Percentiles rank a stretch among this genome's conserved stretches.
Conservation (phyloP, 129 eudicot genomes). For the Gnaphalium uliginosum region DNA sequence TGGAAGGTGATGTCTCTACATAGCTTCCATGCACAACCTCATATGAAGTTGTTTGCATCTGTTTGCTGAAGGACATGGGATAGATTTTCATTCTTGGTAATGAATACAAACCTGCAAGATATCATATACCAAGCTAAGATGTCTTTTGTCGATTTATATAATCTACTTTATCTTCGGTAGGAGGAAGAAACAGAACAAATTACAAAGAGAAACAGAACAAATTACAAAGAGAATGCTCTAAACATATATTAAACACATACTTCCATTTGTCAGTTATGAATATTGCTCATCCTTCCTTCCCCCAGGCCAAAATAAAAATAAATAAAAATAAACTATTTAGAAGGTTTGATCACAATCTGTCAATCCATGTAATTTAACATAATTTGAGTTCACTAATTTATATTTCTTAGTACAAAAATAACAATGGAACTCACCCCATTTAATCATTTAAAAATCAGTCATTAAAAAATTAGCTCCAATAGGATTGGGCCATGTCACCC, state of each 20-base stretch:
- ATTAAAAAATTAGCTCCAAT: no score
- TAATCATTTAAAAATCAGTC: neutral
- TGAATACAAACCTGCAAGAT: conserved; percentile 38
- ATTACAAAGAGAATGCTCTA: no score
- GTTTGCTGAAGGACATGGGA: conserved; percentile 55
- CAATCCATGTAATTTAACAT: no score
- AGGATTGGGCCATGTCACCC: no score
- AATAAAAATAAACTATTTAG: no score
- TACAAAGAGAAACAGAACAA: no score
- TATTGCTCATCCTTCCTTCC: neutral
- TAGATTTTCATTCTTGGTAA: conserved; percentile 38
- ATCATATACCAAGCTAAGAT: conserved; percentile 5
- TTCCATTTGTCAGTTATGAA: no score
- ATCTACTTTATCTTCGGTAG: conserved; percentile 19
- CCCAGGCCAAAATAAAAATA: neutral
- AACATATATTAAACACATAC: no score
- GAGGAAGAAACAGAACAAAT: neutral
- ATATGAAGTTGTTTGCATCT: conserved; percentile 68
- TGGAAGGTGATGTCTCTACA: conserved; percentile 41
- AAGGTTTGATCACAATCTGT: no score
- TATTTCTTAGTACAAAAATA: no score
- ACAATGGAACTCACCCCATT: neutral
- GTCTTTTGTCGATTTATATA: neutral
- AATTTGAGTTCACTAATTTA: no score
- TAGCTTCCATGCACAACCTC: conserved; percentile 78